These are phyloP conservation scores for Acer yangbiense DNA, from an alignment of 345 rosid species.

Conservation along the genomic window DNA sequence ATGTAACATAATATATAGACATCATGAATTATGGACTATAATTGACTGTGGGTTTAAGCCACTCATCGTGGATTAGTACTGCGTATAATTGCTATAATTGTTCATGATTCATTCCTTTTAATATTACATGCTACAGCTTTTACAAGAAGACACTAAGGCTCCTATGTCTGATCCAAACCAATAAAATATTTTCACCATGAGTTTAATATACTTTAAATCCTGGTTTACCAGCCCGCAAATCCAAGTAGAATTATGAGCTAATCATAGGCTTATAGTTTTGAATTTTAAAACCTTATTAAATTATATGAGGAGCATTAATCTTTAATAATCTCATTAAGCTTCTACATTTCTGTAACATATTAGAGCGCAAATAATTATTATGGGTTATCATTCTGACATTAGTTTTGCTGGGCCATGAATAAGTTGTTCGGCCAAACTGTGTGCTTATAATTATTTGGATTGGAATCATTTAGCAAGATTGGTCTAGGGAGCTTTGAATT, in stretches of 20 bases:
- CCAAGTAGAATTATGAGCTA: background rate
- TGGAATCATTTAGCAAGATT: background rate
- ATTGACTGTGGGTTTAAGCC: background rate
- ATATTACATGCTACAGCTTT: background rate
- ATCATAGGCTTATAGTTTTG: background rate
- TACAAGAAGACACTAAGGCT: background rate
- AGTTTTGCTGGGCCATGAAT: background rate
- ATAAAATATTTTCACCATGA: background rate
- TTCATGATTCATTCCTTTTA: background rate
- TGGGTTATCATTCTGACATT: background rate
- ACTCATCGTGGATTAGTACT: background rate
- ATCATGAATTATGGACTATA: background rate
- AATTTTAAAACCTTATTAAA: background rate
- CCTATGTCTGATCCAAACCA: background rate
- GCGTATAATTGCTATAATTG: background rate
- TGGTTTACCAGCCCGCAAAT: background rate
- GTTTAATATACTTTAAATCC: background rate
- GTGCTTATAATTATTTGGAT: background rate
- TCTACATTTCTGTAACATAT: background rate
- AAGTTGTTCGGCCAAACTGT: background rate
- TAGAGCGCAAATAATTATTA: background rate
- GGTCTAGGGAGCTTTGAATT: background rate
- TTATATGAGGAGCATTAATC: background rate
- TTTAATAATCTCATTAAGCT: background rate
- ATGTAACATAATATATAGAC: background rate